Evolutionary conservation across 768 basidiomycete genomes (phyloP), one percentile per base, ranked within the genome.

Genomic region (Russula sp.): DNA sequence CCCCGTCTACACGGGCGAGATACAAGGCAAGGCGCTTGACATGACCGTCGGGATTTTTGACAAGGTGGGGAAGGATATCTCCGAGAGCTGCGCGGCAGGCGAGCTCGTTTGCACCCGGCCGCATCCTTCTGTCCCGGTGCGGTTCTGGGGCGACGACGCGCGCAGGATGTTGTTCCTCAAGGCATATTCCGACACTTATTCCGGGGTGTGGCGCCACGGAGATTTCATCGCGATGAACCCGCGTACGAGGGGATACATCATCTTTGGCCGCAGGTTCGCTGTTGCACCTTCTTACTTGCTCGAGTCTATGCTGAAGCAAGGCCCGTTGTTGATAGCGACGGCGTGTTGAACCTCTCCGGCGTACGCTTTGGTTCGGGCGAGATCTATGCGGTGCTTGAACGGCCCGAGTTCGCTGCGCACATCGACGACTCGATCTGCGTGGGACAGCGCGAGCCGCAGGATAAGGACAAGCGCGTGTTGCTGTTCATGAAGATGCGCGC

Each of bases 321-420:
- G 55, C 68, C 56, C 22, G 39, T 10, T n/a, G 51, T 13, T 14
- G 35, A 7, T 60, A 84, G 86, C 66, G 86, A 88, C 63, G 86
- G 84, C 18, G 88, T 88, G 16, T 77, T 88, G 35, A 92, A 92
- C 66, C 90, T 90, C 4, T 85, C 84, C 35, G 90, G 90, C 5
- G 84, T 92, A 55, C 83, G 91, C 3, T 93, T 93, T 69, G 90
- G 90, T 44, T 89, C 88, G 1, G 84, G 80, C 7, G 91, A 93
- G 72, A 88, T 92, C n/a, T 93, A 92, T 67, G 77, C 82, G 5
- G 82, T 89, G 10, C 74, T 91, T 62, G 82, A 86, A 47, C 75
- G 79, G 55, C 10, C 62, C 4, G 50, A 45, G 22, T 86, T 89
- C 62, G 74, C 79, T 0, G 68, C 73, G 16, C 73, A 70, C 11